Evolutionary conservation across 345 rosid genomes (phyloP).

Genomic region (Sonneratia alba): DNA sequence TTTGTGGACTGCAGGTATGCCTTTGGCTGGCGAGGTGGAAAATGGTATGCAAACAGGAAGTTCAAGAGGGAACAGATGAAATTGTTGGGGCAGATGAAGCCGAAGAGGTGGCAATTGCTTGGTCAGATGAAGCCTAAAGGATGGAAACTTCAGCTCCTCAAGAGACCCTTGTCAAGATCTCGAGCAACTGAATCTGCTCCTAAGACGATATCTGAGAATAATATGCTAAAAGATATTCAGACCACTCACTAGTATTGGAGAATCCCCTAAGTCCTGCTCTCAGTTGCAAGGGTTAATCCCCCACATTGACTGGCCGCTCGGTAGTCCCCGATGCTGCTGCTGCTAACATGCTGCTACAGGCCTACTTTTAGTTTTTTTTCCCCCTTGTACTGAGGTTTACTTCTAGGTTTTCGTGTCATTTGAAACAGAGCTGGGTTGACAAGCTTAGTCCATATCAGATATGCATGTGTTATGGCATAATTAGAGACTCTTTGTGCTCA

Average conservation of each 20-base stretch:
- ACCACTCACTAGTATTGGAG: slow-evolving; percentile 7
- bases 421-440: neutral
- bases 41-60: slow-evolving; percentile 82
- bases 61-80: slow-evolving; percentile 76
- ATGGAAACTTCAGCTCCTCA: slow-evolving; percentile 43
- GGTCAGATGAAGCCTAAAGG: slow-evolving; percentile 48
- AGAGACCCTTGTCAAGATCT: slow-evolving; percentile 34
- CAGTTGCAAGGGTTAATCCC: slow-evolving; percentile 7
- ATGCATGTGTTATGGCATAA: neutral
- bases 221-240: slow-evolving; percentile 18
- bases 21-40: slow-evolving; percentile 93
- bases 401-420: neutral
- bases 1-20: slow-evolving; percentile 54
- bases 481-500: neutral
- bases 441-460: neutral
- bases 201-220: slow-evolving; percentile 24
- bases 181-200: slow-evolving; percentile 18
- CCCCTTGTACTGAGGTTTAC: neutral
- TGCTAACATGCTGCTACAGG: neutral
- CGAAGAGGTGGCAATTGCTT: slow-evolving; percentile 61
- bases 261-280: slow-evolving; percentile 18
- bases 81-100: slow-evolving; percentile 56
- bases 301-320: neutral
- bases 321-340: neutral
- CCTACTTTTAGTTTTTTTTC: neutral